Percentiles rank a stretch among this genome's conserved stretches.
These are phyloP conservation scores for Nitzschia sp. DNA, from an alignment of 108 stramenopile genomes.

Conservation along the genomic window DNA sequence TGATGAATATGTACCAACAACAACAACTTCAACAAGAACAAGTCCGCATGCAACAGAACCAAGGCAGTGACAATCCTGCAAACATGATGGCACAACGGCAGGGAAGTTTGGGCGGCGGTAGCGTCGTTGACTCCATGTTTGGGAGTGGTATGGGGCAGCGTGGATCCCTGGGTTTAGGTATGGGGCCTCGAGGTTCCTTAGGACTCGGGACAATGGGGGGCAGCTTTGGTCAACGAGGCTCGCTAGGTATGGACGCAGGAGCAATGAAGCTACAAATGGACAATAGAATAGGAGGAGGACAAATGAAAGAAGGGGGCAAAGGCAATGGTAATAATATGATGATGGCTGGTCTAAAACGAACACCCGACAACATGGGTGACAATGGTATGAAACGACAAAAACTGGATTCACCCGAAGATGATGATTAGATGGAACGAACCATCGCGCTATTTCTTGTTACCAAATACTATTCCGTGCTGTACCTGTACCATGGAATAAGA, in stretches of 20 bases:
- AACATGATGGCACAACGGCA: conserved; percentile 6
- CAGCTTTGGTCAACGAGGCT: conserved; percentile 1
- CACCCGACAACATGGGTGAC: not conserved
- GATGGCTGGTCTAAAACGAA: not conserved
- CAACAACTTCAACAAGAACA: conserved; percentile 55
- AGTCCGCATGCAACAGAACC: conserved; percentile 32
- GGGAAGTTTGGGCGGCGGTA: conserved; percentile 7
- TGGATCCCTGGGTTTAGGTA: conserved; percentile 16
- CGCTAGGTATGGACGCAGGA: not conserved
- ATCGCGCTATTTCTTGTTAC: too few species aligned
- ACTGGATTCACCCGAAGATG: not conserved
- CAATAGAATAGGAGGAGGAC: not conserved
- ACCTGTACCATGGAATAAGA: not conserved
- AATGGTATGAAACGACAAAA: conserved; percentile 9
- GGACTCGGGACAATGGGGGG: conserved; percentile 13
- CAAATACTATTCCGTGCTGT: not conserved
- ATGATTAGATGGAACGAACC: not conserved
- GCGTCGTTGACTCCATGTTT: conserved; percentile 6
- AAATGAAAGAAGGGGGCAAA: not conserved
- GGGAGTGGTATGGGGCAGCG: conserved; percentile 8
- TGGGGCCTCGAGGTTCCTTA: conserved; percentile 15
- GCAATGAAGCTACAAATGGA: not conserved
- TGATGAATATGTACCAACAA: conserved; percentile 78
- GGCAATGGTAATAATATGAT: not conserved
- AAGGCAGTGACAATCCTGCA: not conserved